Conservation (phyloP, 202 grass and related monocot genomes). For the Saccharum hybrid region DNA sequence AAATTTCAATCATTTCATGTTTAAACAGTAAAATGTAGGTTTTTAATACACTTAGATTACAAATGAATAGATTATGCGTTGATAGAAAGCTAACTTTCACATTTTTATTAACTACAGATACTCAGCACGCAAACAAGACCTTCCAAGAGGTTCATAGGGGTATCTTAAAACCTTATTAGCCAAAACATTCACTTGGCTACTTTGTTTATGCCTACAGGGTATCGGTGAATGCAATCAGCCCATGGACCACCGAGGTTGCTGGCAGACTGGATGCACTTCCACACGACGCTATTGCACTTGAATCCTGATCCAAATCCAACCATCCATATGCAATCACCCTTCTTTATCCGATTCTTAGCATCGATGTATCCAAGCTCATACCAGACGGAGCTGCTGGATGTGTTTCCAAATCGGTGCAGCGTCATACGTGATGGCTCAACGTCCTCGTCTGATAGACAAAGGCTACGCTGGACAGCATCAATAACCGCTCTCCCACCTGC, state of each 20-base stretch:
- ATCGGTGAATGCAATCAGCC: conserved; percentile 59
- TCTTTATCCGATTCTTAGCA: conserved; percentile 48
- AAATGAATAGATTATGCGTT: no score
- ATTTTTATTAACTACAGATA: neutral
- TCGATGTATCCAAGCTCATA: conserved; percentile 77
- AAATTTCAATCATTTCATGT: no score
- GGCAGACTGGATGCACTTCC: conserved; percentile 52
- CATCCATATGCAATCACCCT: conserved; percentile 72
- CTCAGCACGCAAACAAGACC: neutral
- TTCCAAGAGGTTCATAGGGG: neutral
- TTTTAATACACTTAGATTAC: no score
- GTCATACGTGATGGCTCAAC: conserved; percentile 78
- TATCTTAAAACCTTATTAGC: neutral
- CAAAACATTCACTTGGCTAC: neutral
- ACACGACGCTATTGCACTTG: conserved; percentile 80
- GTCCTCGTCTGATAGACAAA: conserved; percentile 59
- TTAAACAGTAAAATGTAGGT: no score
- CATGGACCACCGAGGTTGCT: conserved; percentile 58
- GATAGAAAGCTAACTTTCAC: no score
- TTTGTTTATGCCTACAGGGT: conserved; percentile 52
- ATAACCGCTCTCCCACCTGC: conserved; percentile 70
- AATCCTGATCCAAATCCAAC: conserved; percentile 80
- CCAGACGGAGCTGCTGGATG: conserved; percentile 87
- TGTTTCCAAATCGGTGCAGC: conserved; percentile 84
- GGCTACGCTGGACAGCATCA: conserved; percentile 70